Conservation (phyloP, 768 basidiomycete genomes). For the Tylopilus subfusipes region DNA sequence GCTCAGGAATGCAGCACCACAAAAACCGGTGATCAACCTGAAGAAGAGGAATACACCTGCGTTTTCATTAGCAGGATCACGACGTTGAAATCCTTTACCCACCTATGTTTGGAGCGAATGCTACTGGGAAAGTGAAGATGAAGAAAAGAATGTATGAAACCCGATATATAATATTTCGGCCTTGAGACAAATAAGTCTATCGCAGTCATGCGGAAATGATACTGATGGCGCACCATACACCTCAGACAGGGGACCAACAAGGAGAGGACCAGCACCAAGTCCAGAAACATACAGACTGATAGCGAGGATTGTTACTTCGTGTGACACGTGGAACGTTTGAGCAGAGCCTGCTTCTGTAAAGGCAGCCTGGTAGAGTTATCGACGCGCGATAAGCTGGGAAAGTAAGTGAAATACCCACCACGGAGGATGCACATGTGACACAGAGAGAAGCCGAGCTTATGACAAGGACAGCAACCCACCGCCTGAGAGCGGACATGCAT, state of each 20-base stretch:
- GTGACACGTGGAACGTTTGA: conserved; percentile 47
- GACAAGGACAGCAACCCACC: conserved; percentile 47
- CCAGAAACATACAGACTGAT: conserved; percentile 45
- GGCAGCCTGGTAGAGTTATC: conserved; percentile 40
- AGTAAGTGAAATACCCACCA: conserved; percentile 36
- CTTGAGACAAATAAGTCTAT: conserved; percentile 29
- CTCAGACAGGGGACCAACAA: conserved; percentile 44
- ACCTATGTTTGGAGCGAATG: conserved; percentile 69
- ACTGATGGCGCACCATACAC: conserved; percentile 23
- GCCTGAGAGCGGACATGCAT: conserved; percentile 36
- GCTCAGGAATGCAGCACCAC: conserved; percentile 54
- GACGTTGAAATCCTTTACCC: background rate
- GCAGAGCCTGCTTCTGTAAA: conserved; percentile 62
- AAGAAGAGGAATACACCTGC: conserved; percentile 61
- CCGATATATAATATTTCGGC: conserved; percentile 61
- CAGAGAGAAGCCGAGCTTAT: conserved; percentile 48
- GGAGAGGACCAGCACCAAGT: conserved; percentile 32
- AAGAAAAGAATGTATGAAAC: conserved; percentile 60
- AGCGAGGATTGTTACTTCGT: conserved; percentile 47
- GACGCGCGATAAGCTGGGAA: background rate
- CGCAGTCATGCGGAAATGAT: background rate
- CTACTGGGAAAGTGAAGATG: conserved; percentile 64
- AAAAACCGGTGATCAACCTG: conserved; percentile 53
- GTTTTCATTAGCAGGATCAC: background rate
- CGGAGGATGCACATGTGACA: conserved; percentile 54